These are phyloP conservation scores for Elsinoe arachidis DNA, from an alignment of 2,329 filamentous ascomycete species.

Conservation along the genomic window DNA sequence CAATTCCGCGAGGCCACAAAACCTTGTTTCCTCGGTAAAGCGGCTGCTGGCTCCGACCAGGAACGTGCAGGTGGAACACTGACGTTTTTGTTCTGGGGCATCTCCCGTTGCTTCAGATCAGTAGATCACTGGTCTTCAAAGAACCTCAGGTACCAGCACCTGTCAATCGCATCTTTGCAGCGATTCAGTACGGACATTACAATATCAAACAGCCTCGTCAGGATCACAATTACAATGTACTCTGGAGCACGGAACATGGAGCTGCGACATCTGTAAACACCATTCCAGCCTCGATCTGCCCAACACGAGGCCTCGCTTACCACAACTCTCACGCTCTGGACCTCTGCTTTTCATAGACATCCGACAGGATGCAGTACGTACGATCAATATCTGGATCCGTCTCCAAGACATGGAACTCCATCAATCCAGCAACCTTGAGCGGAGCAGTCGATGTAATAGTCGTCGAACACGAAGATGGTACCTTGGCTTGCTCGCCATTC, in stretches of 20 bases:
- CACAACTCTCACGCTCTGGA: too few species aligned
- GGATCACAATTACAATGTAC: too few species aligned
- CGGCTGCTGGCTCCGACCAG: background rate
- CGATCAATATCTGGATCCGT: constrained; percentile 90
- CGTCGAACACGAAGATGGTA: constrained; percentile 87
- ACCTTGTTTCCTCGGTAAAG: background rate
- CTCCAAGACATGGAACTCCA: constrained; percentile 98
- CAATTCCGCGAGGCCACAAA: background rate
- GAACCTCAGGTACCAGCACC: background rate
- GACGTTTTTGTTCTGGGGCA: constrained; percentile 8
- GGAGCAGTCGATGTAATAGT: constrained; percentile 99
- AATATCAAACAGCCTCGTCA: too few species aligned
- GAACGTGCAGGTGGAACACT: background rate
- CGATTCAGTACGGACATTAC: too few species aligned
- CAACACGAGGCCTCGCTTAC: too few species aligned
- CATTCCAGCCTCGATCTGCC: background rate
- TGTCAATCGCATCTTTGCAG: background rate
- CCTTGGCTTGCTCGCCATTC: constrained; percentile 86
- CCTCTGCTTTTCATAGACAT: too few species aligned
- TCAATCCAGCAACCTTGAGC: constrained; percentile 94
- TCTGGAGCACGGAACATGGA: background rate
- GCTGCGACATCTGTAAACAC: background rate
- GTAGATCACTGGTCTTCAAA: background rate
- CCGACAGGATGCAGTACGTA: constrained; percentile 79
- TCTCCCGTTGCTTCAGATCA: background rate